These are phyloP conservation scores for Rhododendron griersonianum DNA, from an alignment of 148 eudicot species.

Conservation along the genomic window DNA sequence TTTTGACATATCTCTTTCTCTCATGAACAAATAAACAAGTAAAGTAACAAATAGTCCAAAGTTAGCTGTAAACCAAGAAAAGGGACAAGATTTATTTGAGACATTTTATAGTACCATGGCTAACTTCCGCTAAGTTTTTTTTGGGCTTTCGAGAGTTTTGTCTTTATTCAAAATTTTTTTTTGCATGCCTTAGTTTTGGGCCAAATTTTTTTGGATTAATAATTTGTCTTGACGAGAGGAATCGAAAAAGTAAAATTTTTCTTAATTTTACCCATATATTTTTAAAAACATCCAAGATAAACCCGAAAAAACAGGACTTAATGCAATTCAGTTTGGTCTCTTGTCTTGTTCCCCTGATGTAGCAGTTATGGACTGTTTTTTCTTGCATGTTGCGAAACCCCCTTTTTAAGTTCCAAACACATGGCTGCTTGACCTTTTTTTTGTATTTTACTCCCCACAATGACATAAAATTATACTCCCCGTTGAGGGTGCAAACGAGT, in stretches of 20 bases:
- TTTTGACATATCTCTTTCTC: background rate
- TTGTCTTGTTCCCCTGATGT: background rate
- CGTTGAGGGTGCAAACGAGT: too few species aligned
- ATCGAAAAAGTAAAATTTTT: too few species aligned
- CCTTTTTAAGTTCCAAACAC: background rate
- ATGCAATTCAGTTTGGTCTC: background rate
- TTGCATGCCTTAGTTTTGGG: too few species aligned
- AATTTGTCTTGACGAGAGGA: too few species aligned
- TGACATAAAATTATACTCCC: background rate
- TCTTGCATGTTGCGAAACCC: background rate
- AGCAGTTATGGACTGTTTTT: background rate
- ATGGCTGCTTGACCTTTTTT: background rate
- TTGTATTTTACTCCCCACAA: background rate
- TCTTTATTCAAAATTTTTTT: too few species aligned
- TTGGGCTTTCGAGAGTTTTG: too few species aligned
- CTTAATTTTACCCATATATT: too few species aligned
- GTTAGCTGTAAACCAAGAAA: conserved; percentile 12
- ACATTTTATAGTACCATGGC: background rate
- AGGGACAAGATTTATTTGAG: background rate
- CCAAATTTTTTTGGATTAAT: too few species aligned
- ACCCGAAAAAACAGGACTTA: background rate
- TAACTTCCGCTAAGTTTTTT: too few species aligned
- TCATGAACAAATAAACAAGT: background rate
- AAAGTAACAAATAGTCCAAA: background rate
- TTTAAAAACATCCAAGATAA: too few species aligned